Conservation (phyloP, 768 basidiomycete species). For the Russula sp. region DNA sequence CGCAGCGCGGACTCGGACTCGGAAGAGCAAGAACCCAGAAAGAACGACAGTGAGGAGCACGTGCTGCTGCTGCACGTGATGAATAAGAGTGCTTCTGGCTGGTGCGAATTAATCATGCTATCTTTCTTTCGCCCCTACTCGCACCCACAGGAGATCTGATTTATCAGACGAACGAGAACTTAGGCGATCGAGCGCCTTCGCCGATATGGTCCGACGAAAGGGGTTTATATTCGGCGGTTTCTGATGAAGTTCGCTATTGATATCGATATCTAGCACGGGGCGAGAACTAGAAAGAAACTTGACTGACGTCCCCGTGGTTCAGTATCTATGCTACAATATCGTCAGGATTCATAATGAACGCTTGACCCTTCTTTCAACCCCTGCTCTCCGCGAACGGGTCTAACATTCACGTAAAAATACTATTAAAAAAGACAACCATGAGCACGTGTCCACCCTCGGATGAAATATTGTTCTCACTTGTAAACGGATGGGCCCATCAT, state of each 20-base stretch:
- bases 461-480: too few species aligned
- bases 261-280: slow-evolving; percentile 63
- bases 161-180: slow-evolving; percentile 74
- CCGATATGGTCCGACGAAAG: slow-evolving; percentile 76
- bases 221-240: slow-evolving; percentile 78
- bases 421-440: too few species aligned
- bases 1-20: slow-evolving; percentile 42
- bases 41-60: slow-evolving; percentile 53
- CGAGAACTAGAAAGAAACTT: slow-evolving; percentile 33
- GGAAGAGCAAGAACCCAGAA: slow-evolving; percentile 85
- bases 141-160: slow-evolving; percentile 63
- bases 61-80: slow-evolving; percentile 87
- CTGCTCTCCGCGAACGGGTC: too few species aligned
- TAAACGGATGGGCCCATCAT: too few species aligned
- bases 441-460: too few species aligned
- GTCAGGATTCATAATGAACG: background rate
- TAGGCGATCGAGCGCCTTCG: slow-evolving; percentile 80
- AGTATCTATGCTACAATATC: background rate
- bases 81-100: slow-evolving; percentile 89
- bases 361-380: too few species aligned
- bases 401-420: too few species aligned
- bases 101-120: slow-evolving; percentile 83
- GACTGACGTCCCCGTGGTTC: background rate
- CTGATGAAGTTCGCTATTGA: slow-evolving; percentile 86
- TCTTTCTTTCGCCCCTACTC: slow-evolving; percentile 90